Evolutionary conservation across 179 eudicot genomes (phyloP), one percentile per base, ranked within the genome.

Genomic region (Nepenthes alata): DNA sequence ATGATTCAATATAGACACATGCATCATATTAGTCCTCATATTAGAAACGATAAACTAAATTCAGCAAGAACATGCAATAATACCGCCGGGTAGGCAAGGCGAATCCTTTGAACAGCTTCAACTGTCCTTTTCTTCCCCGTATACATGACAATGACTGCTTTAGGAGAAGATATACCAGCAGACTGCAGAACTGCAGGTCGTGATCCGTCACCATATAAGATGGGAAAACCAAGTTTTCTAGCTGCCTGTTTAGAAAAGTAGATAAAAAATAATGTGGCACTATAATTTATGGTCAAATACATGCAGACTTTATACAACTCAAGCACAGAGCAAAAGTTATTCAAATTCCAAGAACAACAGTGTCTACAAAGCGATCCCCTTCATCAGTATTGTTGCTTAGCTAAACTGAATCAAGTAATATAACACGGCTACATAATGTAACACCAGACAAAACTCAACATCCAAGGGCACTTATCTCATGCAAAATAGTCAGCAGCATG

Each of bases 91-190:
- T 73, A 93, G 58, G 93, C 78, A 48, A 87, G 89, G 53, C 98
- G 95, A 66, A 89, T 81, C 65, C 95, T 85, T 76, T 83, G 67
- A 71, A 93, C 98, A 65, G 98, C 86, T 66, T 90, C 90, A 58
- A 78, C 54, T 38, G 93, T 78, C 74, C 72, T 85, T 59, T 76
- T 68, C 79, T 77, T 86, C 11, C 81, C 95, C 1, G 85, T 85
- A 72, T 83, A 93, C 98, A 93, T 89, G 51, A 93, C 78, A 81
- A 93, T 80, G 54, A 93, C 91, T 47, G 98, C 98, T 87, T 82
- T 86, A 11, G 98, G 98, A 67, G 90, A 80, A 60, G 85, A 75
- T 59, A 93, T 83, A 58, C 98, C 97, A 68, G 98, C 97, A 61
- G 97, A 86, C 67, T 83, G 90, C 68, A 89, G 74, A 61, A 93